Evolutionary conservation across 257 asterid species (phyloP), one percentile per base, ranked within the genome.

Genomic region (Rehmannia glutinosa): DNA sequence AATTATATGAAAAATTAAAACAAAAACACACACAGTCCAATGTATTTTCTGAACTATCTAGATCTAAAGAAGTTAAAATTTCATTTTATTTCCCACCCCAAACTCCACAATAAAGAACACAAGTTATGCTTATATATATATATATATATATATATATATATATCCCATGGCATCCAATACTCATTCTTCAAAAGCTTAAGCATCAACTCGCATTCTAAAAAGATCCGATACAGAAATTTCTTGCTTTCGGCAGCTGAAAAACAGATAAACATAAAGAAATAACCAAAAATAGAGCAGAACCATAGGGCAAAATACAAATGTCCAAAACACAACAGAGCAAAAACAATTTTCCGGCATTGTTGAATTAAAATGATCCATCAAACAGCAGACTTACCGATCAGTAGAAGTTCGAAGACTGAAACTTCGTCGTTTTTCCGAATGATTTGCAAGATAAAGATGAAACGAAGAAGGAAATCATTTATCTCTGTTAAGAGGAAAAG

Each of bases 51-150:
- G 65, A 41, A 41, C 54, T 21, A 23, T 43, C 46, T 54, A 74
- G 79, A 68, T 74, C 75, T 68, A 68, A 21, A 20, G 53, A 27
- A 30, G 45, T 47, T 30, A 11, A 33, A 21, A 51, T 6, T 24
- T n/a, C 8, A 16, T 36, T 20, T 32, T 23, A 8, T 53, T 36
- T 66, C 25, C 16, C 20, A 36, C 47, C 62, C 7, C 57, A 28
- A 24, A 41, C 23, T 10, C 12, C 50, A 66, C 19, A 43, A 43
- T 12, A 12, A 12, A 20, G 50, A 2, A 12, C n/a, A 0, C 50
- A 43, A 13, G 20, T n/a, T n/a, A n/a, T n/a, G n/a, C n/a, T n/a
- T n/a, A n/a, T n/a, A n/a, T n/a, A n/a, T n/a, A n/a, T n/a, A n/a
- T n/a, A n/a, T n/a, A n/a, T n/a, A n/a, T n/a, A n/a, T n/a, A n/a